Base-by-base conservation (phyloP, 495 filamentous ascomycete species). In the Aspergillus mulundensis region DNA sequence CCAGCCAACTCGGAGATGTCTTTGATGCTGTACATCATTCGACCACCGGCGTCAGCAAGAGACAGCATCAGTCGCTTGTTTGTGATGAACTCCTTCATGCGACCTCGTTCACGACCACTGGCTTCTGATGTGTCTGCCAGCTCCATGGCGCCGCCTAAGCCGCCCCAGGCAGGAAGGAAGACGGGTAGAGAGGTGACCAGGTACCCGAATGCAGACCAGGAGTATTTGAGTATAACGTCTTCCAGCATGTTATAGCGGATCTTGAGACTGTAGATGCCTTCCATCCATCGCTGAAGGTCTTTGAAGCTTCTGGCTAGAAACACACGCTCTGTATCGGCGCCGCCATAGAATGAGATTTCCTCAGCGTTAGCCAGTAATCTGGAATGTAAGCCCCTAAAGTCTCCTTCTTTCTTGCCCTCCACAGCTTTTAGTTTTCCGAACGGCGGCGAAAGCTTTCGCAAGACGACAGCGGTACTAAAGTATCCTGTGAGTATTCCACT, bases 21-120 rank as follows among this genome's bases (percentile, higher is more conserved):
- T 74, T 99, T 99, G 74, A 99, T 92, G 59, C 87, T 90, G 75
- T 97, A 97, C 95, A 99, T 99, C 87, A 99, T 94, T 34, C 95
- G 81, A 19, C 92, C 91, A 51, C 95, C 95, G 8, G 95, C 95
- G 69, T 99, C 95, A 5, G 95, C 95, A 15, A 97, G 81, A 18
- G 94, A 97, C 24, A 99, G 82, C 95, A 99, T 97, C 52, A 99
- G 82, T 1, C 95, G 87, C 70, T 97, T 97, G 71, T 99, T 99
- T 15, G 94, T 97, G 72, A 99, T 95, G 71, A 99, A 99, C n/a
- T 93, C 87, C 74, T 93, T 91, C 93, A 97, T 97, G 28, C 95
- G 88, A 54, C 82, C 80, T 32, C 86, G 82, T 67, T 96, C 91
- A 14, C 88, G 82, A 24, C 82, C 82, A 36, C 72, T 72, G 25